A percentile compares a stretch with the other conserved stretches of the same genome.
These are phyloP conservation scores for Evernia prunastri DNA, from an alignment of 495 filamentous ascomycete genomes.

Conservation along the genomic window DNA sequence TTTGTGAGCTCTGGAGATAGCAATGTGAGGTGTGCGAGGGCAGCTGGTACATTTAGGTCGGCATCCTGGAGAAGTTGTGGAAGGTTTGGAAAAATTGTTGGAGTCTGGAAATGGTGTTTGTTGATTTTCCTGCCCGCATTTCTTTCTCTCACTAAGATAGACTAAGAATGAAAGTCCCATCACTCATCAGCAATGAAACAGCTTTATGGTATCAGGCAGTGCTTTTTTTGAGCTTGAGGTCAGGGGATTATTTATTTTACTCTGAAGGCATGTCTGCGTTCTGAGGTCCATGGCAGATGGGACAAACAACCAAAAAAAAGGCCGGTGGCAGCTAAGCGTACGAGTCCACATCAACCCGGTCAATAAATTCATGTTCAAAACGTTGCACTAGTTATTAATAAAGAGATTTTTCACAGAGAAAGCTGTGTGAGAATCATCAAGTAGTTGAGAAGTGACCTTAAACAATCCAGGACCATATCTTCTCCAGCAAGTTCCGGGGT, in stretches of 20 bases:
- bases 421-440: too few species aligned
- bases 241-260: not conserved
- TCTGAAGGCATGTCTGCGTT: not conserved
- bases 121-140: not conserved
- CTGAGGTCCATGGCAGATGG: not conserved
- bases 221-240: not conserved
- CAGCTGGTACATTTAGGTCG: too few species aligned
- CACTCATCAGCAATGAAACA: not conserved
- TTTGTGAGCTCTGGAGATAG: too few species aligned
- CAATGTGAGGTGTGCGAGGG: too few species aligned
- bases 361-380: not conserved
- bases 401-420: not conserved
- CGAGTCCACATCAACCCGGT: too few species aligned
- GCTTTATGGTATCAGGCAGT: not conserved
- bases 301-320: not conserved
- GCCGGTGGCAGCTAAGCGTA: not conserved
- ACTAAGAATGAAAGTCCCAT: not conserved
- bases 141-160: not conserved
- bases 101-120: not conserved
- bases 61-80: too few species aligned
- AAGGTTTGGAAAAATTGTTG: too few species aligned
- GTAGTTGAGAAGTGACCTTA: not conserved
- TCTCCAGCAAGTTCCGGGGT: conserved; percentile 38
- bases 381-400: not conserved
- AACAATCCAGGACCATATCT: conserved; percentile 43